phyloP scores from a whole-genome alignment of 2,329 filamentous ascomycete species.

The Ophiostoma sp. region DNA sequence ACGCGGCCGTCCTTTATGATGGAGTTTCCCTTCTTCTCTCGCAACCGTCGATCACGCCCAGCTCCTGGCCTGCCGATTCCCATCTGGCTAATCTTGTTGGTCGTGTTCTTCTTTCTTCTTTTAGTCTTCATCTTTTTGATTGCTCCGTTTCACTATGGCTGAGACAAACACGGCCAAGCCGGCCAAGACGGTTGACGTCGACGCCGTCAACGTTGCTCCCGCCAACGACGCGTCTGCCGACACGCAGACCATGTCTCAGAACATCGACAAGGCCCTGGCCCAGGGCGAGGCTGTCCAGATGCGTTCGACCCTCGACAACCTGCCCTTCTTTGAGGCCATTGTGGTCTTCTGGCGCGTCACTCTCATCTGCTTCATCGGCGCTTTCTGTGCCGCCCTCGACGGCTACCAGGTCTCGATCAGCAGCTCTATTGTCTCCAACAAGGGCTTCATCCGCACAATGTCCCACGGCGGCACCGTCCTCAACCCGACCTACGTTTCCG shows the following conservation, averaged over 20 bases:
- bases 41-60: background rate
- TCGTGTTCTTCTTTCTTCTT: background rate
- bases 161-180: background rate
- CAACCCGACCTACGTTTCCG: slow-evolving; percentile 9
- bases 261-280: slow-evolving; percentile 16
- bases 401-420: slow-evolving; percentile 14
- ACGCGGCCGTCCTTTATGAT: background rate
- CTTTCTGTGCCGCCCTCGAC: slow-evolving; percentile 16
- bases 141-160: background rate
- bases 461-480: background rate
- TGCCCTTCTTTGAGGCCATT: background rate
- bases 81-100: background rate
- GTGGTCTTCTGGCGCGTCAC: background rate
- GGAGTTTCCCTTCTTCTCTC: background rate
- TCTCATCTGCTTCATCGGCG: slow-evolving; percentile 3
- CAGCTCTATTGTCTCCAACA: slow-evolving; percentile 17
- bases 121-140: background rate
- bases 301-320: slow-evolving; percentile 11
- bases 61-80: background rate
- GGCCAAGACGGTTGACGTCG: background rate
- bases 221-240: background rate
- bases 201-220: background rate
- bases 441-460: background rate
- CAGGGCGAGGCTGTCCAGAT: slow-evolving; percentile 15
- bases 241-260: slow-evolving; percentile 1